Conservation (phyloP, 768 basidiomycete species). For the Tubosaeta sp. region DNA sequence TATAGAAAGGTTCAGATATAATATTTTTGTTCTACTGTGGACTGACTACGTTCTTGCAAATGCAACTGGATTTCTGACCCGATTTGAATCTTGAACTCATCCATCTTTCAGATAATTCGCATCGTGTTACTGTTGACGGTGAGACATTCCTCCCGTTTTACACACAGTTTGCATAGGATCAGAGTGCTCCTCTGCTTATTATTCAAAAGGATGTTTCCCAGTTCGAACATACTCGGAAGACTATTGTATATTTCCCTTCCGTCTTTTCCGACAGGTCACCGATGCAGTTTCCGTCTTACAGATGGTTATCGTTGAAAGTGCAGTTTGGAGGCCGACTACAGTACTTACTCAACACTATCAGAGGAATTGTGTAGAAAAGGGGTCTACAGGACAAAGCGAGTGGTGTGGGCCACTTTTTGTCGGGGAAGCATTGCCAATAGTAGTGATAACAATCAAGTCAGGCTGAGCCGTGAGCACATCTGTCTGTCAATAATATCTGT, state of each 20-base stretch:
- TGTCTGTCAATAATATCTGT: too few relatives aligned
- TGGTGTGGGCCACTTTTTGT: too few relatives aligned
- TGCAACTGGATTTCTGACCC: too few relatives aligned
- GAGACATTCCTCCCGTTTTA: constrained; percentile 2
- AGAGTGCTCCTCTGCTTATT: neutral
- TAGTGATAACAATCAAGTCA: too few relatives aligned
- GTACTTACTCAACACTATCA: neutral
- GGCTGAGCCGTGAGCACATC: too few relatives aligned
- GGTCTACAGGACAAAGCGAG: too few relatives aligned
- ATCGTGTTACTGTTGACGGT: neutral
- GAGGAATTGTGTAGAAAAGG: neutral
- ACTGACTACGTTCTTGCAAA: neutral
- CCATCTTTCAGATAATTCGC: constrained; percentile 6
- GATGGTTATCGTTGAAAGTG: constrained; percentile 7
- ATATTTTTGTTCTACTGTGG: too few relatives aligned
- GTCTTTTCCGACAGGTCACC: neutral
- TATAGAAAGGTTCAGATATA: neutral
- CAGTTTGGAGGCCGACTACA: neutral
- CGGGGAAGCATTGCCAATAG: too few relatives aligned
- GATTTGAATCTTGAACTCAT: neutral
- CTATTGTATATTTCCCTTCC: neutral
- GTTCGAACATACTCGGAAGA: neutral
- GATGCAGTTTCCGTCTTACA: neutral
- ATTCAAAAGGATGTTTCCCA: neutral
- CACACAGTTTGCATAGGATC: constrained; percentile 17